Evolutionary conservation across 1,284 basidiomycete species (phyloP), one percentile per base, ranked within the genome.

Genomic region (Earliella scabrosa): DNA sequence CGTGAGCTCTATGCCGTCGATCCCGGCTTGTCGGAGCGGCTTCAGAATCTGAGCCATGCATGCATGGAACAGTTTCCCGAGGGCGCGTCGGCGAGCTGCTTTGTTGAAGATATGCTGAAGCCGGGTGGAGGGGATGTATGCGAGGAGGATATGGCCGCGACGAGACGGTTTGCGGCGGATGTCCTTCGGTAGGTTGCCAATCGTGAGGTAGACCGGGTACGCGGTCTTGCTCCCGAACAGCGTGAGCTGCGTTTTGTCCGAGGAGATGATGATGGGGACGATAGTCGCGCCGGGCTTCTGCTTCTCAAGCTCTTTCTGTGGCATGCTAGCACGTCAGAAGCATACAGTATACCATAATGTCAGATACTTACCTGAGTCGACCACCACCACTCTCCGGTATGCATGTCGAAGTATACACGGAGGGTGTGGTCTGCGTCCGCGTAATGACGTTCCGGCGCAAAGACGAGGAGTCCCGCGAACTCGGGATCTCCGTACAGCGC

Each of bases 341-440:
- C n/a, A n/a, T n/a, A n/a, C n/a, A n/a, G n/a, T n/a, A n/a, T n/a
- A 31, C 6, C 13, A 7, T 18, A 9, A 31, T 31, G 75, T 5
- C 73, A 56, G 24, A 76, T 69, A 14, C 62, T 46, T 23, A 75
- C 74, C 66, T 76, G 74, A 1, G 59, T 64, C 0, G 69, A 50
- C 68, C 69, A 73, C 73, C 75, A 78, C 77, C 75, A 78, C 8
- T 76, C 67, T 0, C 52, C 71, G 0, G 74, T 77, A 69, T 71
- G 74, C 72, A 76, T 78, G 50, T 80, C 73, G 34, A 69, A 58
- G 32, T 69, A 71, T 3, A 69, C 54, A 0, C 67, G 63, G 9
- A 60, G 58, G 0, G 35, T 62, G 0, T 63, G 62, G 0, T 62
- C 50, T 0, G 14, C 24, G 34, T 77, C 68, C 0, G 45, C 52